phyloP scores from a whole-genome alignment of 257 asterid species.

The Apocynum venetum region DNA sequence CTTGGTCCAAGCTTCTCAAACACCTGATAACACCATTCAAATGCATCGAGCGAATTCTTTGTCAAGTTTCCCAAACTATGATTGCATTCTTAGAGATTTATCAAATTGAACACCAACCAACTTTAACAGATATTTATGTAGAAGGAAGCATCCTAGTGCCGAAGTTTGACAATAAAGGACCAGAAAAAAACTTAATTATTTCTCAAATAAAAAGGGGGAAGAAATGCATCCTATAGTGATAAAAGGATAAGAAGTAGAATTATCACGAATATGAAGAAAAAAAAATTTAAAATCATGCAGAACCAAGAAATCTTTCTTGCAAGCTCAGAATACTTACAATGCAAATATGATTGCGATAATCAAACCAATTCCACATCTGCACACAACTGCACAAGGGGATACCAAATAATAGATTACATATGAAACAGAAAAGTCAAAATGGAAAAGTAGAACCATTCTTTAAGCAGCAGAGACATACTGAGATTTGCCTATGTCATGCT shows the following conservation, averaged over 20 bases:
- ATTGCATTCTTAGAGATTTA: conserved; percentile 25
- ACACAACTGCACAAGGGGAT: conserved; percentile 54
- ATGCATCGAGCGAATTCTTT: conserved; percentile 47
- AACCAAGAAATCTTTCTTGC: background rate
- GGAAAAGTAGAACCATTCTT: conserved; percentile 14
- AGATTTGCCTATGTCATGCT: conserved; percentile 47
- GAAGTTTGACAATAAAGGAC: background rate
- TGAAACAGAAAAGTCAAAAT: conserved; percentile 14
- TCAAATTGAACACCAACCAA: conserved; percentile 16
- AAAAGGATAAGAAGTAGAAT: background rate
- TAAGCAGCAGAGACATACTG: conserved; percentile 40
- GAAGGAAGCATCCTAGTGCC: background rate
- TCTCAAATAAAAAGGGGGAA: background rate
- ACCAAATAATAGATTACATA: background rate
- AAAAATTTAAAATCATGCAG: conserved; percentile 2
- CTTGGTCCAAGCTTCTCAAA: conserved; percentile 99
- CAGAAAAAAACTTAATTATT: background rate
- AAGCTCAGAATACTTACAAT: conserved; percentile 51
- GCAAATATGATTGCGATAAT: conserved; percentile 79
- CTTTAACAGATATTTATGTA: background rate
- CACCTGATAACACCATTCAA: conserved; percentile 84
- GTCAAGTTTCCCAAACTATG: conserved; percentile 39
- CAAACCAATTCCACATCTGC: conserved; percentile 77
- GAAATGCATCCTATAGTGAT: background rate
- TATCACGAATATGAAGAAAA: background rate